These are phyloP conservation scores for Saccharum spontaneum DNA, from an alignment of 176 grass and related monocot genomes.

Conservation along the genomic window DNA sequence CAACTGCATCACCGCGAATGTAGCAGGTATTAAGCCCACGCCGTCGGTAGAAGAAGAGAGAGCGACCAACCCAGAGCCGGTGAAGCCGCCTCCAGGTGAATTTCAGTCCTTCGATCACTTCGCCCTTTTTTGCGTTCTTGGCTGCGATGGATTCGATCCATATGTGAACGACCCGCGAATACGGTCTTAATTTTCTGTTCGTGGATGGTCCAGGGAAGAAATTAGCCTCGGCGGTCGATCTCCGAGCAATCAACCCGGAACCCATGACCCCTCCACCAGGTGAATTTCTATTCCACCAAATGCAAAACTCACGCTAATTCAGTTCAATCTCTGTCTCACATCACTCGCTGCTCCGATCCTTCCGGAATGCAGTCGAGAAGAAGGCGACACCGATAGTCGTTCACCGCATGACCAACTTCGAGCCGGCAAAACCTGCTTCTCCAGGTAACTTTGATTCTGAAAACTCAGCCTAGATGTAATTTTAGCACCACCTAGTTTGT, in stretches of 20 bases:
- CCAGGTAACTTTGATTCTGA: constrained; percentile 34
- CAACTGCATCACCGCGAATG: background rate
- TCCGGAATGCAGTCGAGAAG: constrained; percentile 52
- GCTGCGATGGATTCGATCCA: background rate
- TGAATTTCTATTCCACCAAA: constrained; percentile 24
- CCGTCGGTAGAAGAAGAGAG: background rate
- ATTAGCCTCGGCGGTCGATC: constrained; percentile 24
- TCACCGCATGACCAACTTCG: constrained; percentile 34
- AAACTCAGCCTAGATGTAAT: background rate
- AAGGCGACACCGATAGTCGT: constrained; percentile 43
- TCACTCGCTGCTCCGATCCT: background rate
- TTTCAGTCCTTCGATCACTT: background rate
- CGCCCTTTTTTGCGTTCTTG: background rate
- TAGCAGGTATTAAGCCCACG: constrained; percentile 11
- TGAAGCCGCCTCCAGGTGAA: constrained; percentile 19
- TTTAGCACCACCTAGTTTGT: background rate
- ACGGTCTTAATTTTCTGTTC: constrained; percentile 1
- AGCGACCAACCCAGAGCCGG: constrained; percentile 14
- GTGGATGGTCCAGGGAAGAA: constrained; percentile 40
- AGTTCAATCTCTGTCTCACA: background rate
- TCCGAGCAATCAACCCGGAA: constrained; percentile 37
- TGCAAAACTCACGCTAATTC: constrained; percentile 13
- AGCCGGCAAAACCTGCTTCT: constrained; percentile 32
- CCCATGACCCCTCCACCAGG: constrained; percentile 46
- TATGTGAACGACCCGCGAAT: background rate